A percentile compares a stretch with the other conserved stretches of the same genome.
Evolutionary conservation across 1,139 yeast genomes (phyloP).

Genomic region (Sugiyamaella castrensis): DNA sequence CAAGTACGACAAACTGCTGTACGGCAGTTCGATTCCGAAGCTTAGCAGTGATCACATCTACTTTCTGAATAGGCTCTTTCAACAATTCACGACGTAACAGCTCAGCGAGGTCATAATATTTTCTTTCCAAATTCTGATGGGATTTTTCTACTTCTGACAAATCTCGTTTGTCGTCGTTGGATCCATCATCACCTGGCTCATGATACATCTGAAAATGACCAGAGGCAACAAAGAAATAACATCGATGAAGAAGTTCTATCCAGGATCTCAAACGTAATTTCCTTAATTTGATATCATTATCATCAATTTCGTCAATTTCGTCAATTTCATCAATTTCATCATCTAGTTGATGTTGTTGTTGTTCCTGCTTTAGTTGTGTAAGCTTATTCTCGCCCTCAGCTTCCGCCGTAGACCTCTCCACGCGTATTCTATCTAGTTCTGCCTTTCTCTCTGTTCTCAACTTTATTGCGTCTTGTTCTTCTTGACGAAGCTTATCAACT

Average conservation of each 20-base stretch:
- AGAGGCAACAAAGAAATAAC: slow-evolving; percentile 76
- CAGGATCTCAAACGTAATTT: slow-evolving; percentile 39
- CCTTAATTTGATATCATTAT: slow-evolving; percentile 12
- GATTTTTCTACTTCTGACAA: slow-evolving; percentile 24
- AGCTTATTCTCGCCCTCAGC: slow-evolving; percentile 19
- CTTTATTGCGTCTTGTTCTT: slow-evolving; percentile 19
- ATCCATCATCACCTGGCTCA: slow-evolving; percentile 17
- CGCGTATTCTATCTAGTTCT: slow-evolving; percentile 13
- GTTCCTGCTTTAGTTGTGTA: slow-evolving; percentile 16
- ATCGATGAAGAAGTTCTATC: slow-evolving; percentile 66
- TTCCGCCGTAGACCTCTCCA: slow-evolving; percentile 10
- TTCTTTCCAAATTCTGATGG: slow-evolving; percentile 42
- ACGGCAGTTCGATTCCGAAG: slow-evolving; percentile 18
- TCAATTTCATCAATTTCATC: slow-evolving; percentile 29
- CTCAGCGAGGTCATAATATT: slow-evolving; percentile 65
- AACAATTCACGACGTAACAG: slow-evolving; percentile 52
- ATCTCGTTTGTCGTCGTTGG: slow-evolving; percentile 14
- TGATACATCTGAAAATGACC: slow-evolving; percentile 63
- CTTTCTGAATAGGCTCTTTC: slow-evolving; percentile 44
- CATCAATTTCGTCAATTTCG: slow-evolving; percentile 12
- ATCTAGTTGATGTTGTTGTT: slow-evolving; percentile 31
- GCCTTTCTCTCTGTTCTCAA: slow-evolving; percentile 25
- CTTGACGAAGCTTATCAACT: slow-evolving; percentile 25
- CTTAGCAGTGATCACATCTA: slow-evolving; percentile 26
- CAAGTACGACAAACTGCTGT: slow-evolving; percentile 29